A percentile compares a stretch with the other conserved stretches of the same genome.
Conservation (phyloP, 345 rosid genomes). For the Pelargonium nanum region DNA sequence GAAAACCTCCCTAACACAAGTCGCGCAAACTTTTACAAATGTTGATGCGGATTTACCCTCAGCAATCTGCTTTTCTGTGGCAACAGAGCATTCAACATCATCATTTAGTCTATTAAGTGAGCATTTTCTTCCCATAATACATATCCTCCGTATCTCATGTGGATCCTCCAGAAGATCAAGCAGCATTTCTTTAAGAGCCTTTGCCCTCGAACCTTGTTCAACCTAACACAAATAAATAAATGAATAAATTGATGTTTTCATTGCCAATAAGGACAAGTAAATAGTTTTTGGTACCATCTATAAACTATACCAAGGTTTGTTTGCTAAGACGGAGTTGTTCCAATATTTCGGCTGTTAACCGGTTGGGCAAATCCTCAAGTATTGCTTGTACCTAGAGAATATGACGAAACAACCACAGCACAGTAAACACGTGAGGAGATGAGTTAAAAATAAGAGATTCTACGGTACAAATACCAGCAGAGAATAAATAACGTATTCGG, state of each 20-base stretch:
- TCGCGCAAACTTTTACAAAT: too few relatives aligned
- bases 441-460: neutral
- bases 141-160: slow-evolving; percentile 90
- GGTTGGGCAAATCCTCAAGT: slow-evolving; percentile 75
- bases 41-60: slow-evolving; percentile 47
- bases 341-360: slow-evolving; percentile 70
- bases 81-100: slow-evolving; percentile 56
- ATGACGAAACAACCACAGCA: slow-evolving; percentile 9
- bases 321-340: slow-evolving; percentile 97
- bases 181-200: slow-evolving; percentile 88
- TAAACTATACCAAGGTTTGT: slow-evolving; percentile 60
- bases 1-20: neutral
- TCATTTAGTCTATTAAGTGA: slow-evolving; percentile 44
- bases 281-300: neutral
- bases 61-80: slow-evolving; percentile 74
- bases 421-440: neutral
- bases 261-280: slow-evolving; percentile 2
- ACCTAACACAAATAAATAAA: slow-evolving; percentile 36
- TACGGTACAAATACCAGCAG: neutral
- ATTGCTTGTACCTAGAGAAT: slow-evolving; percentile 72
- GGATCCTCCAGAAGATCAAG: slow-evolving; percentile 94
- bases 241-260: neutral
- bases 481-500: neutral
- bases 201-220: slow-evolving; percentile 90
- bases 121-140: slow-evolving; percentile 85